These are phyloP conservation scores for Truncatella angustata DNA, from an alignment of 2,329 filamentous ascomycete genomes.

Conservation along the genomic window DNA sequence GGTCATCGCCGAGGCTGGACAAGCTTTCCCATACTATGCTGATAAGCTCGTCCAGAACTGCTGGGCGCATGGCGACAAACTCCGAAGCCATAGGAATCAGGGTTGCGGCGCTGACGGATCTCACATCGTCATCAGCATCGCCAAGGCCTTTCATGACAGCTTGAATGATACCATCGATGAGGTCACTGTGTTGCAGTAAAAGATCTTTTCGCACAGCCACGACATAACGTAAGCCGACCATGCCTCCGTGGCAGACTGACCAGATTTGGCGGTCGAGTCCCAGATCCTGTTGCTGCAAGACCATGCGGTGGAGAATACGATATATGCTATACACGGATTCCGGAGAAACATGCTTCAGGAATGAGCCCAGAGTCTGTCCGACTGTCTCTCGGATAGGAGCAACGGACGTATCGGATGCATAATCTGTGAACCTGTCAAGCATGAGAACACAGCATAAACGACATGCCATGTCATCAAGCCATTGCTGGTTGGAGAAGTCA, in stretches of 20 bases:
- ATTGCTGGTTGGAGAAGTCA: constrained; percentile 73
- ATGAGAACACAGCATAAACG: constrained; percentile 94
- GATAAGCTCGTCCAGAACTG: constrained; percentile 77
- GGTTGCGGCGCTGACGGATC: constrained; percentile 95
- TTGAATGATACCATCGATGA: constrained; percentile 89
- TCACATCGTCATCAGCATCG: constrained; percentile 91
- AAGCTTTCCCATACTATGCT: constrained; percentile 97
- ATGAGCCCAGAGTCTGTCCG: constrained; percentile 87
- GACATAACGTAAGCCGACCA: constrained; percentile 93
- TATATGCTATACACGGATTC: constrained; percentile 83
- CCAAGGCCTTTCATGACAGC: constrained; percentile 94
- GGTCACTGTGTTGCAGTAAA: constrained; percentile 74
- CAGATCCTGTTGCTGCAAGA: constrained; percentile 79
- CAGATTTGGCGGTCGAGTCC: constrained; percentile 73
- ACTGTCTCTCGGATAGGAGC: constrained; percentile 95
- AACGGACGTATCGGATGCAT: constrained; percentile 95
- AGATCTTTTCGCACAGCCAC: constrained; percentile 94
- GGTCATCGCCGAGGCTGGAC: constrained; percentile 92
- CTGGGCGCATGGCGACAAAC: constrained; percentile 81
- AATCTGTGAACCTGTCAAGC: constrained; percentile 96
- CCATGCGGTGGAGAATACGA: constrained; percentile 78
- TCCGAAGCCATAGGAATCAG: constrained; percentile 94
- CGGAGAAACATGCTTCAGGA: constrained; percentile 78
- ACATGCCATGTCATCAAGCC: constrained; percentile 94
- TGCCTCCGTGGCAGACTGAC: constrained; percentile 96